A percentile compares a stretch with the other conserved stretches of the same genome.
These are phyloP conservation scores for Escovopsis sp. DNA, from an alignment of 2,329 filamentous ascomycete genomes.

Conservation along the genomic window DNA sequence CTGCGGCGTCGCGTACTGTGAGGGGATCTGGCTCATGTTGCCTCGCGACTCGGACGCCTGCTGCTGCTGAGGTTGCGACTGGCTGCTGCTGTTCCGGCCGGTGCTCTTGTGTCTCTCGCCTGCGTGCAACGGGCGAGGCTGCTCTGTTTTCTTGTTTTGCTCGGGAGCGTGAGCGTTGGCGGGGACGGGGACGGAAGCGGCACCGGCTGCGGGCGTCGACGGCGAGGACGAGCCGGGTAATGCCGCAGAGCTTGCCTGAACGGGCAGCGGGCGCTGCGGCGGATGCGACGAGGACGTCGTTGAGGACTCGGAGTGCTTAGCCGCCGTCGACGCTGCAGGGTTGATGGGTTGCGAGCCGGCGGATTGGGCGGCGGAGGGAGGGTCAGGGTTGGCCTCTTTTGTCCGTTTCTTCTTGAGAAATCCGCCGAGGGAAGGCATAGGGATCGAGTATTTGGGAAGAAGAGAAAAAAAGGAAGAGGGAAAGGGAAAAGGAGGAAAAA, in stretches of 20 bases:
- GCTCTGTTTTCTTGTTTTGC: no score
- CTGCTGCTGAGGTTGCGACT: slow-evolving; percentile 15
- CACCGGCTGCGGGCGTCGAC: slow-evolving; percentile 7
- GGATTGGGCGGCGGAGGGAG: slow-evolving; percentile 28
- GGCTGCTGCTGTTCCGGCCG: slow-evolving; percentile 1
- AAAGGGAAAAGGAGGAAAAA: slow-evolving; percentile 1
- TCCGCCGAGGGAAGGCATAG: slow-evolving; percentile 87
- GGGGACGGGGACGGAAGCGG: slow-evolving; percentile 7
- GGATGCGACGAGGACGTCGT: slow-evolving; percentile 12
- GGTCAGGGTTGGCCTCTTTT: slow-evolving; percentile 69
- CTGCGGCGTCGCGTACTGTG: slow-evolving; percentile 12
- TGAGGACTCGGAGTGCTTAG: slow-evolving; percentile 31
- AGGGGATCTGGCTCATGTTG: slow-evolving; percentile 13
- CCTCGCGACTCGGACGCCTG: slow-evolving; percentile 11
- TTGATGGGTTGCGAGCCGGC: slow-evolving; percentile 38
- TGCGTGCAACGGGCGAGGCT: no score
- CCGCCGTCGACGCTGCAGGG: slow-evolving; percentile 32
- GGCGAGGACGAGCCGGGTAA: slow-evolving; percentile 6
- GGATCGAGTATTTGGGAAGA: slow-evolving; percentile 6
- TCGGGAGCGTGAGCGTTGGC: slow-evolving; percentile 6
- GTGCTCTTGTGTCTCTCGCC: slow-evolving; percentile 1
- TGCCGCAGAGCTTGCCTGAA: slow-evolving; percentile 5
- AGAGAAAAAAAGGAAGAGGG: slow-evolving; percentile 3
- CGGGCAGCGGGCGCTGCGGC: slow-evolving; percentile 11
- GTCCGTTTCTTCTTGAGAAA: slow-evolving; percentile 98